Conservation (phyloP, 2,329 filamentous ascomycete genomes). For the Biscogniauxia mediterranea region DNA sequence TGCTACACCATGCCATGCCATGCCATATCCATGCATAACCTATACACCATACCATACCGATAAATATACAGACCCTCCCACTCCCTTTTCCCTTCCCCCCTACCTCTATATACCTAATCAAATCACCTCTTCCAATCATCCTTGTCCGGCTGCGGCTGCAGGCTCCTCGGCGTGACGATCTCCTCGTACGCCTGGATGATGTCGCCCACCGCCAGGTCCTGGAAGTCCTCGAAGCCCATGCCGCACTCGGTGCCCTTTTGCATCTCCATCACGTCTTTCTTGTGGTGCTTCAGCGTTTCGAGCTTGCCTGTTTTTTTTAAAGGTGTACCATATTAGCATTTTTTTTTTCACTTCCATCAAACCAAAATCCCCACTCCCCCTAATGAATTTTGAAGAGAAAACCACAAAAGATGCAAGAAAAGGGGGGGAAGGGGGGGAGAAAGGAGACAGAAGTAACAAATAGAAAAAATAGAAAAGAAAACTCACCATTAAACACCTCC, state of each 20-base stretch:
- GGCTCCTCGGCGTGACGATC: constrained; percentile 63
- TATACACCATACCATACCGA: no score
- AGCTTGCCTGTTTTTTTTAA: constrained; percentile 67
- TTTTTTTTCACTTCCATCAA: no score
- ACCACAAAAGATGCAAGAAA: no score
- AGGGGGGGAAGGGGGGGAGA: background rate
- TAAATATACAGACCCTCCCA: no score
- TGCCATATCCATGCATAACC: no score
- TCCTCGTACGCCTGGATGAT: constrained; percentile 86
- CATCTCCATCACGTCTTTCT: constrained; percentile 89
- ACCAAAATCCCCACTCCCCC: no score
- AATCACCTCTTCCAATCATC: no score
- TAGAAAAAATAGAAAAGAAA: constrained; percentile 4
- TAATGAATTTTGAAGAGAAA: no score
- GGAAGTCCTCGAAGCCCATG: constrained; percentile 78
- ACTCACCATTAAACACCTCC: constrained; percentile 78
- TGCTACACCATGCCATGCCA: no score
- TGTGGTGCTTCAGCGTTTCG: constrained; percentile 81
- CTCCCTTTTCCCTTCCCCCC: no score
- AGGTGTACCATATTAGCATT: background rate
- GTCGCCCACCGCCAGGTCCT: constrained; percentile 77
- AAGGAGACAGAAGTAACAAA: background rate
- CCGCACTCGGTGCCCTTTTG: constrained; percentile 93
- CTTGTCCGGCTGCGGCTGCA: constrained; percentile 35
- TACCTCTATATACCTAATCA: no score